phyloP scores from a whole-genome alignment of 345 rosid species.

The Eucalyptus grandis region DNA sequence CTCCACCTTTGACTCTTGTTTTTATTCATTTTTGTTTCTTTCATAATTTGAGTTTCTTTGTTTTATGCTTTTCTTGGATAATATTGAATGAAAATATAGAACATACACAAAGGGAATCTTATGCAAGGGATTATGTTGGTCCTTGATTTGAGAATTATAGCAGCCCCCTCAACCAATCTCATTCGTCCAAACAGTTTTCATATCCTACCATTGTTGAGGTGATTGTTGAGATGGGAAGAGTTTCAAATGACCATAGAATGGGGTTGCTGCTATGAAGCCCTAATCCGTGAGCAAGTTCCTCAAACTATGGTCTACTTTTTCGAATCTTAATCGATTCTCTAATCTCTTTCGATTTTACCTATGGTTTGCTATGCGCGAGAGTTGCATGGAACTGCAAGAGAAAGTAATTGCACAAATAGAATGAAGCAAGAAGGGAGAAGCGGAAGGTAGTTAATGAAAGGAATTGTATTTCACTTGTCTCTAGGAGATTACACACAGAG shows the following conservation, averaged over 20 bases:
- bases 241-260: neutral
- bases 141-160: neutral
- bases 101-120: neutral
- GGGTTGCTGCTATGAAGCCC: neutral
- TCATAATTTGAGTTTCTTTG: neutral
- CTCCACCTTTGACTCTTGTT: neutral
- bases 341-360: neutral
- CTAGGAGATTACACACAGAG: neutral
- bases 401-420: neutral
- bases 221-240: neutral
- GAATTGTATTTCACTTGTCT: neutral
- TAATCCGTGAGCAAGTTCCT: neutral
- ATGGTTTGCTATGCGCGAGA: neutral
- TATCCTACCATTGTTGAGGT: neutral
- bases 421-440: neutral
- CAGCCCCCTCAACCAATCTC: neutral
- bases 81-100: neutral
- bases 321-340: neutral
- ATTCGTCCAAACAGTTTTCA: neutral
- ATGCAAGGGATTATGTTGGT: neutral
- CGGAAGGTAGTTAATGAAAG: neutral
- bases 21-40: neutral
- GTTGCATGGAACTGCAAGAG: neutral
- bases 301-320: neutral
- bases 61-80: neutral